Base-by-base conservation (phyloP, 805 yeast species). In the Yamadazyma ubonensis region DNA sequence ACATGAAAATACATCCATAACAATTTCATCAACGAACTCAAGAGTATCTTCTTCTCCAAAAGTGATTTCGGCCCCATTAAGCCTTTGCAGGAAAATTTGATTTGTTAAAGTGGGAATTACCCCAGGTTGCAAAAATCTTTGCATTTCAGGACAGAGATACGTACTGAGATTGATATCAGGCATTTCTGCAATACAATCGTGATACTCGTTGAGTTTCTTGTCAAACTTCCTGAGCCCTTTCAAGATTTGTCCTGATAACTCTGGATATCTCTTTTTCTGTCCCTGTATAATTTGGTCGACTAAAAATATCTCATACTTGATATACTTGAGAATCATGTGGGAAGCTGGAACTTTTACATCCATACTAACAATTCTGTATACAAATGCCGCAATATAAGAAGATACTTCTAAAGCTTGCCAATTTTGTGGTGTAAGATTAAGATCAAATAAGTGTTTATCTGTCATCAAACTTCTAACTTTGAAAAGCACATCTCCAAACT, bases 1-100 rank as follows among this genome's bases (percentile, higher is more conserved):
- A 38, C 63, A 59, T 31, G 57, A 51, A 42, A 59, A 59, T 15
- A 48, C 41, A 28, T 51, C 44, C 53, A 57, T 43, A 12, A 58
- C 52, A 49, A 53, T 29, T 4, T 39, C 44, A 31, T 46, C 48
- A 1, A 46, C 30, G 5, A 29, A 17, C 14, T 37, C 33, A 11
- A 46, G 29, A 9, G 47, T 40, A 16, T 46, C 50, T 12, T 46
- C 50, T 17, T 33, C 38, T 6, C 33, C 34, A 3, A 32, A 32
- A 10, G 41, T 32, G 14, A 26, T 14, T 16, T 38, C 36, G 4
- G 33, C 7, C 2, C 7, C 16, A 9, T 31, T 17, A 9, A 22
- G 15, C 2, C 15, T 14, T 6, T 17, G 14, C 15, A 16, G 25
- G 28, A 39, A 34, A 3, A 39, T 14, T 3, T 23, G 11, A 11